These are phyloP conservation scores for Erythrophleum ivorense DNA, from an alignment of 331 rosid species.

Conservation along the genomic window DNA sequence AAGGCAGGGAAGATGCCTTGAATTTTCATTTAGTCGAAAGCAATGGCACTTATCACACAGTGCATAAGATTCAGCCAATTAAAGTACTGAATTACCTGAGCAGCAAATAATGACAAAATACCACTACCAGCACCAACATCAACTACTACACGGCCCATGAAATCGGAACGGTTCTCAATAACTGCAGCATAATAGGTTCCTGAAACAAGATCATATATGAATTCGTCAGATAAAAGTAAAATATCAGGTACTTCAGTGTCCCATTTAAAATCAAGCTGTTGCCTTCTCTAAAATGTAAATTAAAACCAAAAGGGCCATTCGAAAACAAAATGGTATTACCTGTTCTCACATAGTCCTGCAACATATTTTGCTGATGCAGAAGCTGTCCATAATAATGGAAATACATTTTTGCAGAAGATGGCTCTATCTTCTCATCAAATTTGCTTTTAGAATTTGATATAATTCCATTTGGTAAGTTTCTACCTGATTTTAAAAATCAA, in stretches of 20 bases:
- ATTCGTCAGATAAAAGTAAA: slow-evolving; percentile 19
- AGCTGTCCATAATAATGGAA: slow-evolving; percentile 98
- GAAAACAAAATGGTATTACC: slow-evolving; percentile 58
- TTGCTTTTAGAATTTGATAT: slow-evolving; percentile 63
- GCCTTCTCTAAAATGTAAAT: slow-evolving; percentile 1
- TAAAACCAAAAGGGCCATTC: not conserved
- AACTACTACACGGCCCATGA: slow-evolving; percentile 86
- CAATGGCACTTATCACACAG: slow-evolving; percentile 22
- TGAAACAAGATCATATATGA: slow-evolving; percentile 42
- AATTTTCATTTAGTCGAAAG: slow-evolving; percentile 49
- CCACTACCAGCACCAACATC: slow-evolving; percentile 99
- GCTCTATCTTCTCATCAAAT: slow-evolving; percentile 92
- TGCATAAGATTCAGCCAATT: not conserved
- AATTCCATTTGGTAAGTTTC: slow-evolving; percentile 66
- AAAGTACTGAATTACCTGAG: slow-evolving; percentile 46
- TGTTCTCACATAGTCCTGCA: slow-evolving; percentile 98
- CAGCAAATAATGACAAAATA: slow-evolving; percentile 56
- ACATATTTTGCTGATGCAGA: slow-evolving; percentile 97
- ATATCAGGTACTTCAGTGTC: not conserved
- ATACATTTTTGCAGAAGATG: slow-evolving; percentile 96
- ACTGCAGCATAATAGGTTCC: slow-evolving; percentile 98
- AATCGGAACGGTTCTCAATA: slow-evolving; percentile 88
- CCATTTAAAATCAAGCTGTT: not conserved
- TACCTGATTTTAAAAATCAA: slow-evolving; percentile 51
- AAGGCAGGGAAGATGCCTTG: slow-evolving; percentile 15